Base-by-base conservation (phyloP, 1,284 basidiomycete genomes). In the Cryptococcus hybrid region DNA sequence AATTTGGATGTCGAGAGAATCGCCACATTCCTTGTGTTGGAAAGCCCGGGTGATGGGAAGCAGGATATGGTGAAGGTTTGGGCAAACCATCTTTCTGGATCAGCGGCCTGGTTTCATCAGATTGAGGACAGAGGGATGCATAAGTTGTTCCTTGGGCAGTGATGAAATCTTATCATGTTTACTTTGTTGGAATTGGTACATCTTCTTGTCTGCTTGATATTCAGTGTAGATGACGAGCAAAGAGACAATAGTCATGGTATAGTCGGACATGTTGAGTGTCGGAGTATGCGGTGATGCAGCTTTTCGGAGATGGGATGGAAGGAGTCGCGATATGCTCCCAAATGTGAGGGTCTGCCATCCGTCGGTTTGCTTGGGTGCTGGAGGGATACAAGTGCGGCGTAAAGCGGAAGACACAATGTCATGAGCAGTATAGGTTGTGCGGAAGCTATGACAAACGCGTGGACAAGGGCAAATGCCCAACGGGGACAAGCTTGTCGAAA, bases 1-100 rank as follows among this genome's bases (percentile, higher is more conserved):
- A 94, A 75, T 96, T 96, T 15, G 94, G 92, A 74, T 98, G 94
- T 13, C 94, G 82, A 2, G 85, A 86, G 81, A 86, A 92, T 1
- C 85, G 84, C 89, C 90, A 97, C 8, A 97, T 77, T 1, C 93
- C 92, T 11, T 82, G 82, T 0, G 90, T 92, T 30, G 88, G 79
- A 74, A 97, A 97, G 0, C 94, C 94, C 5, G 92, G 82, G 63
- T 87, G 81, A 5, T 52, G 81, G 63, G 50, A 87, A 79, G 44
- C 82, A 79, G 30, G 87, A 61, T 63, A 66, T n/a, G 61, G 6
- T 12, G 63, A 65, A 35, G 64, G 62, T 47, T 60, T 45, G 9
- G 63, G 56, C 11, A 53, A 47, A n/a, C 51, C 60, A 15, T 60
- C 34, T 45, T 52, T 52, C 18, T 53, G 35, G 44, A 48, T 52